phyloP scores from a whole-genome alignment of 139 green algal species.

The Coelastrella sp. region DNA sequence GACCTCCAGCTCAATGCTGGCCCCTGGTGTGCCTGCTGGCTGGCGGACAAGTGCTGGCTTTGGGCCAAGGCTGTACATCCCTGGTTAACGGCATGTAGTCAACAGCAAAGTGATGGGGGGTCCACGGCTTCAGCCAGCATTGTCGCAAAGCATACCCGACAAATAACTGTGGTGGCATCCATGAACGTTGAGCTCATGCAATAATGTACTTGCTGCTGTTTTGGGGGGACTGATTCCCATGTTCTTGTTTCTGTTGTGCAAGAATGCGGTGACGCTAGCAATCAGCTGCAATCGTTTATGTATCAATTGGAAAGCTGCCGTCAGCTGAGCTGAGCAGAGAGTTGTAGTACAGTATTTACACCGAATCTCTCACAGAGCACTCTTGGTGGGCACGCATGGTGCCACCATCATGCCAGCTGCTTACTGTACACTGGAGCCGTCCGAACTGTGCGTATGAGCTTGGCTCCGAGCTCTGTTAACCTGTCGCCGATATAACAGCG shows the following conservation, averaged over 20 bases:
- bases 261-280: too few species aligned
- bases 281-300: neutral
- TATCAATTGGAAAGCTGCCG: neutral
- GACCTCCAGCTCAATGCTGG: constrained; percentile 70
- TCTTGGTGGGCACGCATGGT: neutral
- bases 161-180: too few species aligned
- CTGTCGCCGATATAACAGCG: neutral
- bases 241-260: neutral
- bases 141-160: neutral
- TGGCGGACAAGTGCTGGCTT: constrained; percentile 58
- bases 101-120: neutral
- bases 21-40: constrained; percentile 13
- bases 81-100: neutral
- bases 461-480: constrained; percentile 61
- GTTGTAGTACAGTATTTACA: neutral
- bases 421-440: constrained; percentile 70
- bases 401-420: neutral
- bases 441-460: constrained; percentile 57
- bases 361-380: too few species aligned
- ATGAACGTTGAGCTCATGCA: neutral
- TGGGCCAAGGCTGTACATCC: constrained; percentile 60
- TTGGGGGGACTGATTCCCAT: neutral
- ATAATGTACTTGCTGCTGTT: neutral
- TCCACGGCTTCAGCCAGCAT: neutral
- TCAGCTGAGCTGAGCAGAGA: too few species aligned